These are phyloP conservation scores for Erysimum cheiri DNA, from an alignment of 441 rosid genomes.

Conservation along the genomic window DNA sequence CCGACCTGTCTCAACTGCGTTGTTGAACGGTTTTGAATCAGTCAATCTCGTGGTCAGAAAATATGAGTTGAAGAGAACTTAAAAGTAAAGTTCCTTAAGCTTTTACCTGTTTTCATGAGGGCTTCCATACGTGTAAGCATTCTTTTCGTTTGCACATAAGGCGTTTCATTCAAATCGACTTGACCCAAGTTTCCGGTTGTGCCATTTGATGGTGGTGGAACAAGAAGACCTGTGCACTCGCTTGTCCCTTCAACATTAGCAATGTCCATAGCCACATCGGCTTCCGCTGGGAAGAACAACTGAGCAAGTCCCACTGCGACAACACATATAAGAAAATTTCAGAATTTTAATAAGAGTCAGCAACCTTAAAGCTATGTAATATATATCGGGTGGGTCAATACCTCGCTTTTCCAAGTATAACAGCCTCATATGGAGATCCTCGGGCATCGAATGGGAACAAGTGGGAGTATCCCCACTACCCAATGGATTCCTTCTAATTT, in stretches of 20 bases:
- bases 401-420: slow-evolving; percentile 90
- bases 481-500: slow-evolving; percentile 69
- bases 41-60: slow-evolving; percentile 5
- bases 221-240: slow-evolving; percentile 66
- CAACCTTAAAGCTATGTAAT: neutral
- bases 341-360: neutral
- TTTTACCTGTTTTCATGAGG: slow-evolving; percentile 88
- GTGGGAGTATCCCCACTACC: slow-evolving; percentile 50
- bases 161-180: slow-evolving; percentile 94
- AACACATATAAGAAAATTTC: neutral
- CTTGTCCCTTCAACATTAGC: slow-evolving; percentile 74
- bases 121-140: slow-evolving; percentile 76
- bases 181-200: slow-evolving; percentile 68
- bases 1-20: slow-evolving; percentile 83
- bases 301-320: slow-evolving; percentile 85
- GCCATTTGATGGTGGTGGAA: slow-evolving; percentile 57
- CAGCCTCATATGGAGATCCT: slow-evolving; percentile 81
- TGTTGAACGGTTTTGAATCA: slow-evolving; percentile 5
- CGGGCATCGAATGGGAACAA: slow-evolving; percentile 53
- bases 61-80: slow-evolving; percentile 6
- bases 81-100: neutral
- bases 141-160: slow-evolving; percentile 68
- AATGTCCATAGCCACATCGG: slow-evolving; percentile 89
- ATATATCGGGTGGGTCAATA: slow-evolving; percentile 30
- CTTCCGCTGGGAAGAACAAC: slow-evolving; percentile 87